Evolutionary conservation across 2,329 filamentous ascomycete genomes (phyloP).

Genomic region (Alternaria longipes): DNA sequence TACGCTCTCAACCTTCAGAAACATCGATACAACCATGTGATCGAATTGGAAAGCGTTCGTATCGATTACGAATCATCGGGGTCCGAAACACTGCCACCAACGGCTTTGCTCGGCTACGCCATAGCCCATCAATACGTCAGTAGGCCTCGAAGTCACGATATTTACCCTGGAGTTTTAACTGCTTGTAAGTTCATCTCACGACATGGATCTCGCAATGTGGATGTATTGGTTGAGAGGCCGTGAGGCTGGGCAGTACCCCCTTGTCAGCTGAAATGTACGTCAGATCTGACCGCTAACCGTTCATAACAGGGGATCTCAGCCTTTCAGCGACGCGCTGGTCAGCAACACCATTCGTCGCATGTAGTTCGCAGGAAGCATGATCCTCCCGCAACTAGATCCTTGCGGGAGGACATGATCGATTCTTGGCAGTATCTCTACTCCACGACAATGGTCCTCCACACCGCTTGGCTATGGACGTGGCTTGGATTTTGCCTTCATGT

Average conservation of each 20-base stretch:
- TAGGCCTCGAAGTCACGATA: neutral
- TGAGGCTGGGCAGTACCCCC: neutral
- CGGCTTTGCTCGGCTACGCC: neutral
- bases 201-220: neutral
- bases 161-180: neutral
- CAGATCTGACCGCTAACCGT: slow-evolving; percentile 11
- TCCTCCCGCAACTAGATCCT: neutral
- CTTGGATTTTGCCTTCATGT: slow-evolving; percentile 7
- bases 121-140: too few species aligned
- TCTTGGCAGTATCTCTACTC: slow-evolving; percentile 2
- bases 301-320: neutral
- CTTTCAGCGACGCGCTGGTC: neutral
- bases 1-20: too few species aligned
- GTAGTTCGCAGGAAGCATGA: slow-evolving; percentile 12
- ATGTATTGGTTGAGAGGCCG: slow-evolving; percentile 2
- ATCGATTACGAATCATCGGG: neutral
- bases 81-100: neutral
- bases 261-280: slow-evolving; percentile 17
- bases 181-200: neutral
- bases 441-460: slow-evolving; percentile 13
- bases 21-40: neutral
- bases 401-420: neutral
- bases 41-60: neutral
- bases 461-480: slow-evolving; percentile 1
- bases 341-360: slow-evolving; percentile 7